These are phyloP conservation scores for Globisporangium cylindrosporum DNA, from an alignment of 352 stramenopile genomes.

Conservation along the genomic window DNA sequence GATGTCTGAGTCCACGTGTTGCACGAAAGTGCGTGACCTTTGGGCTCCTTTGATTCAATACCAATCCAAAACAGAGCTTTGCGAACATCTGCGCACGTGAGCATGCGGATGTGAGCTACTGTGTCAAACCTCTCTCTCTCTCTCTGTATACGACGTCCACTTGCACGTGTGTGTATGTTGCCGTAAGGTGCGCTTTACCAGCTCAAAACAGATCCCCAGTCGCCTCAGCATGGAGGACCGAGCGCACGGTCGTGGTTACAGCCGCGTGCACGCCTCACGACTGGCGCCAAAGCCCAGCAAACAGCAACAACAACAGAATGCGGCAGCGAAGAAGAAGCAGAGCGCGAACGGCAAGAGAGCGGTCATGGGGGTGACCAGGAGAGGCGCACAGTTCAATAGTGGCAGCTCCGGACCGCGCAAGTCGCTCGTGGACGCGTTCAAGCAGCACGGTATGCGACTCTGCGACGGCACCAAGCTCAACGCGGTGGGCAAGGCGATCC, in stretches of 20 bases:
- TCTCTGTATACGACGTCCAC: not conserved
- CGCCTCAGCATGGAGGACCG: conserved; percentile 11
- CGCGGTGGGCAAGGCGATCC: conserved; percentile 54
- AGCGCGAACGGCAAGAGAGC: not conserved
- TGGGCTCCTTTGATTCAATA: not conserved
- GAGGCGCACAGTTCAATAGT: not conserved
- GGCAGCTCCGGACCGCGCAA: conserved; percentile 19
- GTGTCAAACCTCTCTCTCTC: not conserved
- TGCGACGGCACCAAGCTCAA: conserved; percentile 79
- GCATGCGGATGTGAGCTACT: not conserved
- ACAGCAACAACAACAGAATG: not conserved
- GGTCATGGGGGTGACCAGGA: not conserved
- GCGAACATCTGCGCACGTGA: not conserved
- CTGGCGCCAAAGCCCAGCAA: not conserved
- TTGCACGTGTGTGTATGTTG: not conserved
- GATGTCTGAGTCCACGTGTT: not conserved
- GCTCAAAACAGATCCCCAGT: not conserved
- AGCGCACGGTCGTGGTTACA: conserved; percentile 1
- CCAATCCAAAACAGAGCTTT: not conserved
- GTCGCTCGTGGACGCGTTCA: conserved; percentile 61
- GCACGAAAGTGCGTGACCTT: conserved; percentile 6
- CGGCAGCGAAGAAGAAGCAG: not conserved
- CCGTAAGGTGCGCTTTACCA: not conserved
- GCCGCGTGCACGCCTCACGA: conserved; percentile 2
- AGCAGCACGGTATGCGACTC: conserved; percentile 63